A percentile compares a stretch with the other conserved stretches of the same genome.
Evolutionary conservation across 768 basidiomycete genomes (phyloP).

Genomic region (Tricholoma hemisulphureum): DNA sequence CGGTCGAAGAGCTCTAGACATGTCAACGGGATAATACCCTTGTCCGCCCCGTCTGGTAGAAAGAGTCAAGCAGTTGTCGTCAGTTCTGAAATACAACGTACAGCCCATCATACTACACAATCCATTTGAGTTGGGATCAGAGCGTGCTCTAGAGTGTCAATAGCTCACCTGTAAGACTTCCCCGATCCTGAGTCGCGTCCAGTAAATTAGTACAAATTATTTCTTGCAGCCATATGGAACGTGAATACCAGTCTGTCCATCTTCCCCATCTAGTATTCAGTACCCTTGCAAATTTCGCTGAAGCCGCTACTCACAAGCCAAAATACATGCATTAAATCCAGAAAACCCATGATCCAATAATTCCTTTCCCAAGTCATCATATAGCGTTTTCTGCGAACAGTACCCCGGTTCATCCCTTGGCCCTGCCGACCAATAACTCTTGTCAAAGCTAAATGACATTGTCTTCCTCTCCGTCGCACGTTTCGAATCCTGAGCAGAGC

Average conservation of each 20-base stretch:
- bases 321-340: slow-evolving; percentile 97
- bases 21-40: slow-evolving; percentile 96
- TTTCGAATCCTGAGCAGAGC: slow-evolving; percentile 65
- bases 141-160: not conserved
- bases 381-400: slow-evolving; percentile 92
- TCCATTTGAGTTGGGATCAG: slow-evolving; percentile 5
- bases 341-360: slow-evolving; percentile 92
- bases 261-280: slow-evolving; percentile 27
- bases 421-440: slow-evolving; percentile 96
- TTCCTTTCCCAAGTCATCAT: slow-evolving; percentile 92
- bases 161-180: slow-evolving; percentile 82
- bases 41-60: slow-evolving; percentile 80
- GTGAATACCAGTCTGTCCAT: slow-evolving; percentile 82
- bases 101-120: slow-evolving; percentile 88
- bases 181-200: slow-evolving; percentile 64
- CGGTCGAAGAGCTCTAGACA: slow-evolving; percentile 91
- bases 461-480: slow-evolving; percentile 89
- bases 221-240: not conserved
- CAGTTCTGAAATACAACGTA: slow-evolving; percentile 41
- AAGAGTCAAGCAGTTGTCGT: slow-evolving; percentile 1
- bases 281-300: not conserved
- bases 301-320: slow-evolving; percentile 79
- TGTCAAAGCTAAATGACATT: slow-evolving; percentile 93
- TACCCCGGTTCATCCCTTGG: slow-evolving; percentile 85
- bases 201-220: not conserved